Conservation (phyloP, 768 basidiomycete species). For the Clitopilus passeckerianus region DNA sequence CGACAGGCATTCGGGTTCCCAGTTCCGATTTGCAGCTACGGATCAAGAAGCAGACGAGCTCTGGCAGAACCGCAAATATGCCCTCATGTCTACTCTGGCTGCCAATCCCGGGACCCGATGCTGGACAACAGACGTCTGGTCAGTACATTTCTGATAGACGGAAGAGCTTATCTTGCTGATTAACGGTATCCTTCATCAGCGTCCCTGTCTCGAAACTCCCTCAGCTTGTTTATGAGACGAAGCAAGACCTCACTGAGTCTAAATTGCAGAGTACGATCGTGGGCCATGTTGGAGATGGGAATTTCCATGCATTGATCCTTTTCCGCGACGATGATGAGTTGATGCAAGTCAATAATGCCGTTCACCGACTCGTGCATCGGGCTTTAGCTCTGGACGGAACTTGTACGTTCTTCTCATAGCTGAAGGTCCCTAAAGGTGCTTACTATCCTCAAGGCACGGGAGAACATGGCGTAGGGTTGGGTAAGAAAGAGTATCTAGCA, state of each 20-base stretch:
- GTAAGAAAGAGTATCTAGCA: constrained; percentile 77
- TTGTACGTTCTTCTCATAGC: constrained; percentile 37
- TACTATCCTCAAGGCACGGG: constrained; percentile 56
- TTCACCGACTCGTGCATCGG: constrained; percentile 68
- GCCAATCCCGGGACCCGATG: constrained; percentile 57
- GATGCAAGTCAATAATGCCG: constrained; percentile 46
- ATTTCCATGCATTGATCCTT: constrained; percentile 50
- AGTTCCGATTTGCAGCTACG: constrained; percentile 69
- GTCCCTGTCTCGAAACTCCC: constrained; percentile 70
- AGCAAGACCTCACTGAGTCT: constrained; percentile 62
- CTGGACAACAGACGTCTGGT: constrained; percentile 94
- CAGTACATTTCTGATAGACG: constrained; percentile 11
- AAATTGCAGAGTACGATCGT: constrained; percentile 66
- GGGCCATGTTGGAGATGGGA: constrained; percentile 78
- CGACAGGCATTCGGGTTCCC: constrained; percentile 58
- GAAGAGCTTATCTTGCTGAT: neutral
- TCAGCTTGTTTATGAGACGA: constrained; percentile 71
- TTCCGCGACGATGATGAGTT: constrained; percentile 59
- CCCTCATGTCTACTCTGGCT: constrained; percentile 66
- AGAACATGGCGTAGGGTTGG: constrained; percentile 85
- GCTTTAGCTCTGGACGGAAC: constrained; percentile 74
- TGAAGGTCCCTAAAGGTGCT: neutral
- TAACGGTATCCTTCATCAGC: constrained; percentile 27
- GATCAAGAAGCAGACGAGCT: constrained; percentile 72
- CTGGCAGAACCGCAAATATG: constrained; percentile 87